Percentiles rank a stretch among this genome's conserved stretches.
These are phyloP conservation scores for Trichoderma erinaceum DNA, from an alignment of 495 filamentous ascomycete species.

Conservation along the genomic window DNA sequence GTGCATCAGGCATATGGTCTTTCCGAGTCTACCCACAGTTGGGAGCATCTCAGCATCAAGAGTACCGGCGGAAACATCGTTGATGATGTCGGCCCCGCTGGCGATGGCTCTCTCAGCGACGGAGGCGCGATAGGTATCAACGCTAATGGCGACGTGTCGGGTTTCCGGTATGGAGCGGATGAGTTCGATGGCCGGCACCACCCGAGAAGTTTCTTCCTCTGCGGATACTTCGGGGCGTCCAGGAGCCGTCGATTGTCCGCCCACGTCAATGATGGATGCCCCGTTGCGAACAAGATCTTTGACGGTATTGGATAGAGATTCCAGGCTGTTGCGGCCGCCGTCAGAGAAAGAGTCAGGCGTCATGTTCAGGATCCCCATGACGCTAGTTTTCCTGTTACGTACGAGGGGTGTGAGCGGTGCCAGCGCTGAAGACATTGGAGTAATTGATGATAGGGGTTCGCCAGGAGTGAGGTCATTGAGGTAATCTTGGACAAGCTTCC, in stretches of 20 bases:
- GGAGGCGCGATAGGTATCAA: constrained; percentile 85
- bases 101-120: constrained; percentile 76
- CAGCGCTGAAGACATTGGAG: constrained; percentile 55
- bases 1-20: constrained; percentile 86
- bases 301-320: constrained; percentile 42
- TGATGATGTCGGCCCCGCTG: constrained; percentile 88
- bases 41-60: constrained; percentile 78
- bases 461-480: constrained; percentile 56
- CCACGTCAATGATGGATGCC: constrained; percentile 83
- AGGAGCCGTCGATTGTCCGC: constrained; percentile 87
- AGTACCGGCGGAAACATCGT: constrained; percentile 81
- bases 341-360: constrained; percentile 98
- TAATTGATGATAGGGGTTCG: constrained; percentile 55
- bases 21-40: constrained; percentile 72
- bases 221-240: constrained; percentile 56
- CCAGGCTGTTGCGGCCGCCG: constrained; percentile 56
- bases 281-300: constrained; percentile 54
- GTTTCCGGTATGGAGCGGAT: constrained; percentile 63
- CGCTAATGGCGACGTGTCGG: constrained; percentile 60
- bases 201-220: constrained; percentile 68
- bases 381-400: constrained; percentile 58
- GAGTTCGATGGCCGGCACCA: constrained; percentile 68
- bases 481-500: constrained; percentile 50
- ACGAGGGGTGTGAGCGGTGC: constrained; percentile 58
- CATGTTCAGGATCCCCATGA: constrained; percentile 94